A percentile compares a stretch with the other conserved stretches of the same genome.
These are phyloP conservation scores for Penicillium arizonense DNA, from an alignment of 495 filamentous ascomycete species.

Conservation along the genomic window DNA sequence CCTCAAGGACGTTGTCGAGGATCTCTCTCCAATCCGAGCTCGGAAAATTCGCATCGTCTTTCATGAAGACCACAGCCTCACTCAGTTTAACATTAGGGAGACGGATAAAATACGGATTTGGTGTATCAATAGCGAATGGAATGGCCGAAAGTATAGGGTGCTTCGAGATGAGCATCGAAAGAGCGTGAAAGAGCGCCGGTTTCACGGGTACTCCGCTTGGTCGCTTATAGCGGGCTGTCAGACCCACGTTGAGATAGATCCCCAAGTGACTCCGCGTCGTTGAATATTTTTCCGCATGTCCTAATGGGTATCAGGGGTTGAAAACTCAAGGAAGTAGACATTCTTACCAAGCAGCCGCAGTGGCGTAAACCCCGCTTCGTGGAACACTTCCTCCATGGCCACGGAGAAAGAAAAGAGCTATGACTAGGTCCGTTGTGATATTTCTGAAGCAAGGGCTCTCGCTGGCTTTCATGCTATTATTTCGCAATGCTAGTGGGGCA, in stretches of 20 bases:
- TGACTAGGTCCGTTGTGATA: too few relatives aligned
- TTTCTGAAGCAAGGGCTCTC: too few relatives aligned
- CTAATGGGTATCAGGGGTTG: background rate
- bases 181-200: constrained; percentile 5
- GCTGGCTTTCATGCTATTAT: too few relatives aligned
- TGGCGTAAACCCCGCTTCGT: background rate
- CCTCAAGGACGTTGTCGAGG: background rate
- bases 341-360: background rate
- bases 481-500: background rate
- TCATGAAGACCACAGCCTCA: background rate
- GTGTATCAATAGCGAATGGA: constrained; percentile 3
- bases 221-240: constrained; percentile 4
- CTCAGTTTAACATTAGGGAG: background rate
- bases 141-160: constrained; percentile 8
- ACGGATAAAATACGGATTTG: background rate
- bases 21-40: background rate
- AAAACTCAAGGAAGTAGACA: background rate
- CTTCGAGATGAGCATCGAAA: constrained; percentile 2
- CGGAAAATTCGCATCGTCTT: background rate
- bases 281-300: constrained; percentile 6
- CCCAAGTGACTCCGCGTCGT: constrained; percentile 5
- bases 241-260: constrained; percentile 6
- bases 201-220: background rate
- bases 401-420: background rate
- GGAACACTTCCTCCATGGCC: background rate